phyloP scores from a whole-genome alignment of 1,284 basidiomycete species.

The Takashimella koratensis region DNA sequence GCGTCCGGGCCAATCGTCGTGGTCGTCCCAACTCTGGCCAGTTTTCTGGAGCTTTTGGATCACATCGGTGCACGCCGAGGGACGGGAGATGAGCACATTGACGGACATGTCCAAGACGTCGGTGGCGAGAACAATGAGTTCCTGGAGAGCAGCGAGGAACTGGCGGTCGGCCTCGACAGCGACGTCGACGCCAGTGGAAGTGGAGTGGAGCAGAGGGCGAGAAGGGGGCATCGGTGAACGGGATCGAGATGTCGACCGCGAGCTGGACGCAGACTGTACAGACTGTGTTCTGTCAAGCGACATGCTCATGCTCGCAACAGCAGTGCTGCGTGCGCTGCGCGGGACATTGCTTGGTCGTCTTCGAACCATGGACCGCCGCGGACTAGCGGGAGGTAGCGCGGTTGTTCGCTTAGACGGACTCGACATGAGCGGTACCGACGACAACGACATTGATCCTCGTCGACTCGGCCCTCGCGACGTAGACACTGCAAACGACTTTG shows the following conservation, averaged over 20 bases:
- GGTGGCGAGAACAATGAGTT: constrained; percentile 89
- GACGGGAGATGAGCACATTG: constrained; percentile 73
- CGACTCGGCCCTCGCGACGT: constrained; percentile 36
- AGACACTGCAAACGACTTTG: constrained; percentile 8
- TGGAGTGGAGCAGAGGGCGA: constrained; percentile 50
- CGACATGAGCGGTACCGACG: constrained; percentile 12
- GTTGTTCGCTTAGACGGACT: constrained; percentile 32
- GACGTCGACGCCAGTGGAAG: constrained; percentile 13
- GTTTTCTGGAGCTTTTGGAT: constrained; percentile 87
- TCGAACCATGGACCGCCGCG: constrained; percentile 28
- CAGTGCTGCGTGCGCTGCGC: constrained; percentile 46
- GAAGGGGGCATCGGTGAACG: constrained; percentile 80
- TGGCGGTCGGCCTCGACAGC: constrained; percentile 26
- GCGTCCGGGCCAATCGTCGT: constrained; percentile 95
- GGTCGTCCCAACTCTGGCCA: constrained; percentile 92
- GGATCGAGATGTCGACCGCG: constrained; percentile 93
- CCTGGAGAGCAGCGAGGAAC: constrained; percentile 85
- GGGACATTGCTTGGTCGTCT: constrained; percentile 39
- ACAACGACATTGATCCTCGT: constrained; percentile 36
- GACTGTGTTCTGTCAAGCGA: constrained; percentile 59
- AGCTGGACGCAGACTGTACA: constrained; percentile 76
- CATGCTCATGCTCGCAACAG: constrained; percentile 70
- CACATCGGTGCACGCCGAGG: constrained; percentile 78
- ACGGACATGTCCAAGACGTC: constrained; percentile 89
- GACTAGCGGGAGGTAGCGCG: constrained; percentile 29